Evolutionary conservation across 2,329 filamentous ascomycete species (phyloP).

Genomic region (Diaporthe citriasiana): DNA sequence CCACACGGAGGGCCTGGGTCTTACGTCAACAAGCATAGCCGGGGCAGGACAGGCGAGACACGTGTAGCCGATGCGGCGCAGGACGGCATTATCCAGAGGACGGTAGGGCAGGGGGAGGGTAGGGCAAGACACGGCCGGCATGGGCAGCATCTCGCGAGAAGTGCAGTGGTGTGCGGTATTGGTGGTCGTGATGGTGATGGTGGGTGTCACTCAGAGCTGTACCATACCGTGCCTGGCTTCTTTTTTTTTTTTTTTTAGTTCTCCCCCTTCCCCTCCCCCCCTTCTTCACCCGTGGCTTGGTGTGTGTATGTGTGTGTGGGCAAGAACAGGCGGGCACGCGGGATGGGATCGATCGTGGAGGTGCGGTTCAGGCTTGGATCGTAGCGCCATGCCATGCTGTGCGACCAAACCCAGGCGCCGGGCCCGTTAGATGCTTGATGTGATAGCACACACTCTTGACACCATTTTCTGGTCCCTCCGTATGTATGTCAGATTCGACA

Average conservation of each 20-base stretch:
- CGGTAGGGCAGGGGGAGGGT: not conserved
- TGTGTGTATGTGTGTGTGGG: not conserved
- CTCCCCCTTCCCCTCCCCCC: not conserved
- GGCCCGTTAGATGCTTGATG: conserved; percentile 29
- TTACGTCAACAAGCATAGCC: conserved; percentile 36
- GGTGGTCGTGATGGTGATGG: not conserved
- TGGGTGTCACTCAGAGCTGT: conserved; percentile 18
- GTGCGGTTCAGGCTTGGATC: conserved; percentile 35
- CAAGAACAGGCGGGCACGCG: conserved; percentile 29
- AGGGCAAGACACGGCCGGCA: conserved; percentile 11
- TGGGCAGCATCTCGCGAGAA: conserved; percentile 18
- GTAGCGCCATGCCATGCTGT: conserved; percentile 30
- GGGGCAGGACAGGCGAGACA: conserved; percentile 38
- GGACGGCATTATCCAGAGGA: not conserved
- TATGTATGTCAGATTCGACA: conserved; percentile 16
- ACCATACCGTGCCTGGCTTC: conserved; percentile 9
- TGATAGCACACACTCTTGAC: conserved; percentile 11
- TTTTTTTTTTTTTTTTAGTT: not conserved
- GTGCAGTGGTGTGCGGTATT: not conserved
- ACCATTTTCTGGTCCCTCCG: not conserved
- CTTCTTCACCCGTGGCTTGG: conserved; percentile 2
- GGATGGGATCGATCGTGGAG: conserved; percentile 32
- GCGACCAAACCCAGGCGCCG: conserved; percentile 24
- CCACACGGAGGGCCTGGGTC: conserved; percentile 28
- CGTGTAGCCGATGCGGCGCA: conserved; percentile 33